Evolutionary conservation across 306 rosid species (phyloP), one percentile per base, ranked within the genome.

Genomic region (Cucurbita ficifolia): DNA sequence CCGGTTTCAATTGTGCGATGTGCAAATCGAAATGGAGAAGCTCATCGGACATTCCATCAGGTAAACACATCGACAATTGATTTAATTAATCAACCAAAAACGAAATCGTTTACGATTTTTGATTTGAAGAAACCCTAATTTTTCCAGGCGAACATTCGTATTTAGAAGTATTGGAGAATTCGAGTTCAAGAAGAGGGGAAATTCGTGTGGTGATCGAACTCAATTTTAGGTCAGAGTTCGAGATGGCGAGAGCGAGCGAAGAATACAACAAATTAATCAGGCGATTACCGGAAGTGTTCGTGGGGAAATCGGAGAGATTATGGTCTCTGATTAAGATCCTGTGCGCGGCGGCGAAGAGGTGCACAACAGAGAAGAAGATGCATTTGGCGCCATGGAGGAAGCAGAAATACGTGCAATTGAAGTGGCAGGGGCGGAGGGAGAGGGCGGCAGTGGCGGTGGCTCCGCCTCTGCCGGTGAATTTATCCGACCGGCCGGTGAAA

Each of bases 361-460:
- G 93, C 82, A 88, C 89, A 91, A 90, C 86, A 83, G 96, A 92
- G 81, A 90, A 88, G 84, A 90, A 92, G 46, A 88, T 92, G 88
- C 93, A 90, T 73, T 70, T 92, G 76, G 91, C 82, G 0, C 98
- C 98, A 46, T 92, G 96, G 98, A 88, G 98, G 80, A 90, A 84
- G 79, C 91, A 84, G 12, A 88, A 88, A 78, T 92, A 92, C 81
- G 84, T 92, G 98, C 88, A 78, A 76, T 87, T 93, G 10, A 92
- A 92, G 81, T 92, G 98, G 98, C 77, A 78, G n/a, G 90, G 93
- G 35, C 76, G 83, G 4, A 75, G 84, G 19, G 86, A 85, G 72
- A 69, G 78, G 40, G 82, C 87, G 5, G 49, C 62, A 4, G 19
- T 43, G 8, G 39, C 83, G 45, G 18, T 48, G 16, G 81, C 76